Base-by-base conservation (phyloP, 805 yeast genomes). In the Kuraishia ogatae region DNA sequence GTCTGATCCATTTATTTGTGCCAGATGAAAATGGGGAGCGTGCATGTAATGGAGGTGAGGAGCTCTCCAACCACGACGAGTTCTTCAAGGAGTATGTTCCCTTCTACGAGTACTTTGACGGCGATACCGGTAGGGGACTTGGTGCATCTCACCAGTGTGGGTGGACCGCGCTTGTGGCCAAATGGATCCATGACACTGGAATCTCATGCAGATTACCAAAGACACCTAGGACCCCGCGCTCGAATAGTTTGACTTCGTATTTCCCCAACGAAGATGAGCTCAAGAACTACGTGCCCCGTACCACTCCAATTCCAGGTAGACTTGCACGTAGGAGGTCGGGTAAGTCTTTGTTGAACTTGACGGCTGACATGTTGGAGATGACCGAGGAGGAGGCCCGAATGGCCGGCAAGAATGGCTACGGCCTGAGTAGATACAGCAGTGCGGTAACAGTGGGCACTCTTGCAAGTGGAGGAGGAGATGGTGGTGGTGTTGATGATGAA, bases 91-190 rank as follows among this genome's bases (percentile, higher is more conserved):
- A 90, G 58, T 79, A 81, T 59, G 80, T 89, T 49, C 85, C 87
- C 59, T 91, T 89, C 66, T 87, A 82, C 66, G 97, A 91, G 73
- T 91, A 86, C 67, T 91, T 91, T 67, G 96, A 91, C 64, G 97
- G 96, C 61, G 97, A 91, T 66, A 87, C 94, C 1, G 97, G 97
- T 47, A 80, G 96, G 61, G 97, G 97, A 5, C 72, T 91, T 56
- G 97, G 97, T 39, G 90, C 97, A 1, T 84, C 91, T 53, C 97
- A 92, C 73, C 97, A 91, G 72, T 86, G 91, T 76, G 97, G 97
- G 13, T 91, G 97, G 97, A 91, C 97, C 1, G 92, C 96, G 0
- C 77, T 92, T 50, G 94, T 90, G 53, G 96, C 96, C 49, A 87
- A 93, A 71, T 82, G 91, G 81, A 89, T 92, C 64, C 94, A 88